Base-by-base conservation (phyloP, 345 rosid species). In the Murraya paniculata region DNA sequence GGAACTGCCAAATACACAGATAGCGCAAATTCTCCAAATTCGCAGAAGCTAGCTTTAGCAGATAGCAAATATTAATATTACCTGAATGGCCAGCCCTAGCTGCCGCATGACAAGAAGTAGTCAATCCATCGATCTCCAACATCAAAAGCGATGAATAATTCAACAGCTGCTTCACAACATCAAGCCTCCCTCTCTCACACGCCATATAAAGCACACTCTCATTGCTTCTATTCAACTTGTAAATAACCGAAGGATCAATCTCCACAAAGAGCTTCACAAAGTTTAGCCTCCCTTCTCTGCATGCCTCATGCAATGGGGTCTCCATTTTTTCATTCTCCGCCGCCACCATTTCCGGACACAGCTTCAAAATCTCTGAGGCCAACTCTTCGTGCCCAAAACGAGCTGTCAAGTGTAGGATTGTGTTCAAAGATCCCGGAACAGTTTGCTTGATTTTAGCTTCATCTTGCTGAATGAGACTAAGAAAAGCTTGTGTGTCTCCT, bases 261-360 rank as follows among this genome's bases (percentile, higher is more conserved):
- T 79, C 86, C 68, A 82, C 82, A 48, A 81, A 59, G 13, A 88
- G 8, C 56, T 22, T 85, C 57, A 81, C 85, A 71, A 87, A 69
- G 68, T 80, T 86, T 64, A 62, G 53, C 71, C 48, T 56, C 83
- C 90, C 90, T 60, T 82, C 84, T 45, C 84, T 78, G 70, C 83
- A 85, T 4, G 90, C 90, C 56, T 83, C 87, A 31, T 88, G 88
- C 75, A 90, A 64, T 4, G 90, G 89, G 1, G 88, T 90, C 85
- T 88, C 86, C 84, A 74, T 1, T 38, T 39, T 72, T 64, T 69
- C 78, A 68, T 90, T 88, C 73, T 80, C 82, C 41, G 79, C 80
- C 4, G 5, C 3, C 41, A 78, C 68, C 77, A 85, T 77, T 30
- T 81, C 87, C 61, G 91, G 90, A 64, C 82, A 60, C 79, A 80